A percentile compares a stretch with the other conserved stretches of the same genome.
Evolutionary conservation across 148 eudicot genomes (phyloP).

Genomic region (Chenopodium album): DNA sequence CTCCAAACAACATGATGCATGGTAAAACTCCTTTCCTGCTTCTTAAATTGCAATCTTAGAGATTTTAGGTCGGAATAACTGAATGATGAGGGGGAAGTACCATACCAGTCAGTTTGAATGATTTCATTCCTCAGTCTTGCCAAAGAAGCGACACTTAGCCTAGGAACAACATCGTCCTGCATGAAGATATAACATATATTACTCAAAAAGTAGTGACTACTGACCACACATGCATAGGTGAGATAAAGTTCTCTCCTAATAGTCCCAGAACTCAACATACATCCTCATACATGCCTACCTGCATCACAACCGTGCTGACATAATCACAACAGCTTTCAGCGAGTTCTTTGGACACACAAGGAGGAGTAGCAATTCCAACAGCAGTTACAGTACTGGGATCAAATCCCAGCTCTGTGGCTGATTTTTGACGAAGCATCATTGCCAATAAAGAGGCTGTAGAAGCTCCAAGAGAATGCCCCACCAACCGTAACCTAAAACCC

Average conservation of each 20-base stretch:
- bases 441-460: conserved; percentile 89
- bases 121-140: conserved; percentile 92
- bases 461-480: conserved; percentile 97
- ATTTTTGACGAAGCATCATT: conserved; percentile 74
- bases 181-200: conserved; percentile 7
- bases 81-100: neutral
- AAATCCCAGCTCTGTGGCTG: conserved; percentile 72
- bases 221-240: neutral
- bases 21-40: neutral
- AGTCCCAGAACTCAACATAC: neutral
- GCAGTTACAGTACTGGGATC: conserved; percentile 76
- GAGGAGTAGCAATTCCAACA: conserved; percentile 80
- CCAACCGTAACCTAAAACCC: conserved; percentile 96
- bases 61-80: neutral
- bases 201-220: neutral
- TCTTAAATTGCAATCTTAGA: neutral
- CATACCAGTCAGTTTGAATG: conserved; percentile 89
- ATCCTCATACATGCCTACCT: conserved; percentile 39
- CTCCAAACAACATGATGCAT: neutral
- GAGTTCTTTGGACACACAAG: conserved; percentile 87
- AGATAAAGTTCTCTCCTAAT: neutral
- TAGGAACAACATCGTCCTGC: conserved; percentile 95
- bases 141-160: conserved; percentile 78
- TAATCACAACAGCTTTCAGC: conserved; percentile 83
- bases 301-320: conserved; percentile 84